phyloP scores from a whole-genome alignment of 306 rosid species.

The Begonia peltatifolia region DNA sequence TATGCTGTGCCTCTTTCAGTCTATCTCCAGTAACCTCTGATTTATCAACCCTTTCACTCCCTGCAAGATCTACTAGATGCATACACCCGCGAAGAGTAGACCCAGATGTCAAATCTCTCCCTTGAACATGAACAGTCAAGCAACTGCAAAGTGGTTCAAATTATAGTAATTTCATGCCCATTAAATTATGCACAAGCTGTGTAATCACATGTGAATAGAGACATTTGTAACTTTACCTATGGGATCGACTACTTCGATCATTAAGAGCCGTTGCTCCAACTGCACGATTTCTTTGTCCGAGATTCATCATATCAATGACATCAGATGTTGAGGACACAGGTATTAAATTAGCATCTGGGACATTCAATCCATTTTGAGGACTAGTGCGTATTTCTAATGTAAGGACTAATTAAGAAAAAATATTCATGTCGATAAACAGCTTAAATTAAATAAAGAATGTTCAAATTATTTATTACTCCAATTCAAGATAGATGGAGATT shows the following conservation, averaged over 20 bases:
- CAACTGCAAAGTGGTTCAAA: constrained; percentile 50
- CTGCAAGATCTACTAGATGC: constrained; percentile 97
- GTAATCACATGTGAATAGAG: not conserved
- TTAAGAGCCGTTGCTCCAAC: constrained; percentile 96
- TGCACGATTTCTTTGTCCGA: constrained; percentile 81
- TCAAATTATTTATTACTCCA: no score
- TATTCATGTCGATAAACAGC: not conserved
- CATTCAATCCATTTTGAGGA: constrained; percentile 76
- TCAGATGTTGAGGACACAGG: constrained; percentile 66
- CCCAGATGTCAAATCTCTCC: constrained; percentile 87
- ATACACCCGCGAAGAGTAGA: constrained; percentile 65
- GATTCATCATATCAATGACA: constrained; percentile 86
- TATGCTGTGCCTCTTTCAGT: constrained; percentile 90
- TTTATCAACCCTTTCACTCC: constrained; percentile 94
- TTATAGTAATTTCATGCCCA: constrained; percentile 8
- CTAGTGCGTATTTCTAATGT: constrained; percentile 88
- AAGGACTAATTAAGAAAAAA: constrained; percentile 27
- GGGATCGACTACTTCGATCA: constrained; percentile 96
- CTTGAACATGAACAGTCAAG: constrained; percentile 97
- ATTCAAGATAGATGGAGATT: not conserved
- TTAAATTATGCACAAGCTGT: constrained; percentile 3
- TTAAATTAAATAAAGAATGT: no score
- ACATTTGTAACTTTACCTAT: constrained; percentile 34
- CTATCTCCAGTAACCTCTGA: constrained; percentile 97
- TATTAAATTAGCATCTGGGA: constrained; percentile 77